Evolutionary conservation across 2,329 filamentous ascomycete genomes (phyloP), one percentile per base, ranked within the genome.

Genomic region (Chaetomiaceae sp.): DNA sequence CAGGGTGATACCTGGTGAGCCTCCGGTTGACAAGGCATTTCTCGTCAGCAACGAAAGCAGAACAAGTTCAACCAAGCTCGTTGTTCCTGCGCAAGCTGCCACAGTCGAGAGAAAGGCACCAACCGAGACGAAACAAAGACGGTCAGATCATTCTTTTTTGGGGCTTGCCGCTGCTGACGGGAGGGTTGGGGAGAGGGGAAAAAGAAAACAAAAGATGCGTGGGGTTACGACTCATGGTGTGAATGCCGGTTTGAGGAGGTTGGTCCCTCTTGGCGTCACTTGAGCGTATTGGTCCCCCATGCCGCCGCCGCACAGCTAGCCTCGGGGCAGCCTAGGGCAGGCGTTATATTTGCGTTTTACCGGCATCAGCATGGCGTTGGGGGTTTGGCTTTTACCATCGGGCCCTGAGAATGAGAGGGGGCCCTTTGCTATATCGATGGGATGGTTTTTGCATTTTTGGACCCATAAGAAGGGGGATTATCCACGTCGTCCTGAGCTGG

Each of bases 311-410:
- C 15, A 19, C 38, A 38, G 51, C 36, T 17, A 31, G 46, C 47
- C 40, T 12, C 27, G 44, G 39, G 33, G 36, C 47, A n/a, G 37
- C 53, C 34, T 34, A 34, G 31, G 17, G 46, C 38, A 12, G 44
- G 54, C 54, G 25, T 36, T n/a, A 37, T 40, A 56, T 59, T 63
- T 65, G 60, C 59, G 59, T 66, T 68, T 64, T 62, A 20, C 48
- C 61, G 64, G 64, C 65, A 51, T 66, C 58, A 71, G 69, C 69
- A 71, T 63, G 69, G 70, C 67, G 69, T 64, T 66, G 62, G 70
- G 68, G 65, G 56, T 65, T 66, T 44, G 54, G 45, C 8, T 37
- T 54, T 53, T 49, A n/a, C n/a, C 47, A 22, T 38, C 19, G n/a
- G 51, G 47, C 27, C 39, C 57, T 57, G 38, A 70, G 23, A 31